phyloP scores from a whole-genome alignment of 495 filamentous ascomycete species.

The Aspergillus cristatus region DNA sequence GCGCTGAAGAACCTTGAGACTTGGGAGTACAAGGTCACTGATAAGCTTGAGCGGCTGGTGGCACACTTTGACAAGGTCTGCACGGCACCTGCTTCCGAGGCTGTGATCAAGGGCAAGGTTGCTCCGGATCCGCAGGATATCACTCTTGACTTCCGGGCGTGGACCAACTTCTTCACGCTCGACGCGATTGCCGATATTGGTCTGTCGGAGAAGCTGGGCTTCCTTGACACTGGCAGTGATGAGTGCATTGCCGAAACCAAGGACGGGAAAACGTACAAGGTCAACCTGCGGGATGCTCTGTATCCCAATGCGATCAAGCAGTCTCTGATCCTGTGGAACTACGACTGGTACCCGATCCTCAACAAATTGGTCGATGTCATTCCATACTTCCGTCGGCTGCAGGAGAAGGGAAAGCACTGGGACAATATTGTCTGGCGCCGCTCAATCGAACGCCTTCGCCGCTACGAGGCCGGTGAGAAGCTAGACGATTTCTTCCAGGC shows the following conservation, averaged over 20 bases:
- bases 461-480: constrained; percentile 42
- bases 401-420: constrained; percentile 16
- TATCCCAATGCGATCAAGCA: constrained; percentile 35
- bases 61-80: constrained; percentile 29
- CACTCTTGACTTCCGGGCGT: constrained; percentile 34
- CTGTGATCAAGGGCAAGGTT: constrained; percentile 14
- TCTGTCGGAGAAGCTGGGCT: constrained; percentile 40
- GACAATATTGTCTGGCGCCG: constrained; percentile 35
- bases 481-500: constrained; percentile 49
- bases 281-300: constrained; percentile 35
- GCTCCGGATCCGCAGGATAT: constrained; percentile 17
- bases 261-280: constrained; percentile 32
- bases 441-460: constrained; percentile 23
- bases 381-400: constrained; percentile 24
- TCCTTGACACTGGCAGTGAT: constrained; percentile 40
- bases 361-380: constrained; percentile 23
- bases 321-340: constrained; percentile 39
- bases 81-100: constrained; percentile 14
- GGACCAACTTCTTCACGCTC: constrained; percentile 36
- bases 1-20: constrained; percentile 45
- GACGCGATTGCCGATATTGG: constrained; percentile 48
- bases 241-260: constrained; percentile 25
- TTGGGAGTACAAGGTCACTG: constrained; percentile 48
- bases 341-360: constrained; percentile 32
- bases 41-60: constrained; percentile 38